These are phyloP conservation scores for Zymoseptoria pseudotritici DNA, from an alignment of 2,329 filamentous ascomycete species.

Conservation along the genomic window DNA sequence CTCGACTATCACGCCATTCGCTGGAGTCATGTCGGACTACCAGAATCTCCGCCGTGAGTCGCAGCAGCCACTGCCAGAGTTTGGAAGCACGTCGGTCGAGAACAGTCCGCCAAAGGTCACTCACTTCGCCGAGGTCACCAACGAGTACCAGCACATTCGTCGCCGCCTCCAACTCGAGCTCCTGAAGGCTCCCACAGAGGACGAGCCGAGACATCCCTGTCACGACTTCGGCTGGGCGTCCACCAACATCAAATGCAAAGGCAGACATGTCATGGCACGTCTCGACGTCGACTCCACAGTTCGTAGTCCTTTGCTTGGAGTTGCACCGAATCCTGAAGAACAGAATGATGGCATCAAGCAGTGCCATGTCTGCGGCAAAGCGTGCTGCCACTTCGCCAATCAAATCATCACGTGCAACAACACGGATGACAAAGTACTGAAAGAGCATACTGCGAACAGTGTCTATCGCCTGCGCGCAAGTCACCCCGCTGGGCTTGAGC, in stretches of 20 bases:
- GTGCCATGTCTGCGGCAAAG: background rate
- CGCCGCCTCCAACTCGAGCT: conserved; percentile 6
- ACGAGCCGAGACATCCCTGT: conserved; percentile 7
- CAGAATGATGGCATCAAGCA: background rate
- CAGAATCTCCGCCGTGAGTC: background rate
- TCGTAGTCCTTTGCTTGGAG: background rate
- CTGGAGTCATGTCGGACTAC: background rate
- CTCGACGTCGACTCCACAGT: background rate
- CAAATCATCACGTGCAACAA: background rate
- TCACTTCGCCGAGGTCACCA: background rate
- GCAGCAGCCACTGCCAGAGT: background rate
- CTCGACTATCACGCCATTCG: background rate
- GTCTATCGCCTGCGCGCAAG: background rate
- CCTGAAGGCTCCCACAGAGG: conserved; percentile 4
- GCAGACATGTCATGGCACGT: conserved; percentile 3
- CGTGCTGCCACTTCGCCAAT: background rate
- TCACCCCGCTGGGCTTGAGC: background rate
- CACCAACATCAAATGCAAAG: conserved; percentile 11
- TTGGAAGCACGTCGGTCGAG: too few relatives aligned
- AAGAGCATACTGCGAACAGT: background rate
- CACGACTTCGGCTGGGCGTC: conserved; percentile 11
- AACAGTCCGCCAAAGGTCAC: background rate
- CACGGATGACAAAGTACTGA: background rate
- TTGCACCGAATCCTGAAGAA: background rate
- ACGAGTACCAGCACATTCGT: conserved; percentile 4